Evolutionary conservation across 805 yeast genomes (phyloP).

Genomic region (Yamadazyma endophytica): DNA sequence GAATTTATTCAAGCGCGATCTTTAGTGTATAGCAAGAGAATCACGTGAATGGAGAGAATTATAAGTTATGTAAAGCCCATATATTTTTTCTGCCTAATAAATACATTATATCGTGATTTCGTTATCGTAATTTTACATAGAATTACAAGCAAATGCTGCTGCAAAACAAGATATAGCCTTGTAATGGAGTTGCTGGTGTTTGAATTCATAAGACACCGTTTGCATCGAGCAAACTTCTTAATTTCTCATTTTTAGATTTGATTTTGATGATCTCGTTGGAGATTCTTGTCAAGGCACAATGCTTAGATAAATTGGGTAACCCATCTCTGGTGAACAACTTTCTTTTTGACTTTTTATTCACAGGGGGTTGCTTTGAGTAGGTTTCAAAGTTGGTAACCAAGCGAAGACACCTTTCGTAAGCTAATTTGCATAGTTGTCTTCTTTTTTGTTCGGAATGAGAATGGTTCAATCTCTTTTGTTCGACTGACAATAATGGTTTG

Average conservation of each 20-base stretch:
- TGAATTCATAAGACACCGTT: too few species aligned
- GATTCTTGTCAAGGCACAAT: slow-evolving; percentile 37
- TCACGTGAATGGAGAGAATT: too few species aligned
- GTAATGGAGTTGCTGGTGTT: too few species aligned
- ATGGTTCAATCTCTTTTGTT: slow-evolving; percentile 41
- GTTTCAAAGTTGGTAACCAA: slow-evolving; percentile 38
- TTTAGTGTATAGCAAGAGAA: too few species aligned
- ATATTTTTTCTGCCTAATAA: too few species aligned
- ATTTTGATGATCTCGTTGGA: slow-evolving; percentile 34
- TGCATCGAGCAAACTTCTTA: slow-evolving; percentile 24
- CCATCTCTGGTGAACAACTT: slow-evolving; percentile 40
- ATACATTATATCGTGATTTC: too few species aligned
- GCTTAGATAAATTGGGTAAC: slow-evolving; percentile 42
- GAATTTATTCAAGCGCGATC: too few species aligned
- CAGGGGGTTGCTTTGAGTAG: slow-evolving; percentile 26
- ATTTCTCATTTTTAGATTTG: slow-evolving; percentile 26
- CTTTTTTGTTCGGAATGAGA: slow-evolving; percentile 41
- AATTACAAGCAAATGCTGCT: too few species aligned
- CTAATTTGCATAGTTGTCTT: slow-evolving; percentile 40
- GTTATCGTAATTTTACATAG: too few species aligned
- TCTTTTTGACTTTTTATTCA: slow-evolving; percentile 30
- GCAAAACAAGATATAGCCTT: too few species aligned
- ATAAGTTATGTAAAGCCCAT: too few species aligned
- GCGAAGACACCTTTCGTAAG: slow-evolving; percentile 40
- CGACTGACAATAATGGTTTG: slow-evolving; percentile 34